Evolutionary conservation across 1,139 yeast species (phyloP), one percentile per base, ranked within the genome.

Genomic region (Insectozyma bohioensis): DNA sequence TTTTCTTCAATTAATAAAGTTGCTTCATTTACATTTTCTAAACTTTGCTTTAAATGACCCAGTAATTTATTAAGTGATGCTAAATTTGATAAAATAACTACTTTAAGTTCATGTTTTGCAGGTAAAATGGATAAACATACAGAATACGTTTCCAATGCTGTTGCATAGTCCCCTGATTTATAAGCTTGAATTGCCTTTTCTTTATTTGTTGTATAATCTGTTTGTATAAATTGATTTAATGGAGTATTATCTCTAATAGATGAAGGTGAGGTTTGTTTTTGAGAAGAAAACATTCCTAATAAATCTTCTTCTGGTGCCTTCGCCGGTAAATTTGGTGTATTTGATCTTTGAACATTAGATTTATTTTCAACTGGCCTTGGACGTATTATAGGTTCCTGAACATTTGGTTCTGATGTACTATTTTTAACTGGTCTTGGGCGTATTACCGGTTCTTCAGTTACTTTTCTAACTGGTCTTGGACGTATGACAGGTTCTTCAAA

Each of bases 151-250:
- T 65, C 69, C 12, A 77, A 65, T 0, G 98, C 92, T 6, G 66
- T 57, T 6, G 78, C 56, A 54, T 84, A 94, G 54, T 92, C 92
- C n/a, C 99, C 98, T 11, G 78, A 72, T 37, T 75, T 74, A 61
- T 80, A 92, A 1, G 80, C 72, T 19, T 68, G 70, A 3, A 78
- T 63, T 4, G 88, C 97, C 20, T 72, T 68, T 12, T 63, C 61
- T 40, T 85, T 77, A 14, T 75, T 66, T n/a, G 75, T 74, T 4
- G 67, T 67, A 49, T 76, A 78, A 54, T 75, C 72, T 6, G 77
- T 71, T 30, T 71, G 65, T 19, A 63, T 65, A 40, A 67, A 65
- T 28, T 68, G 64, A 41, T 70, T 63, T 31, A 71, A 51, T 4
- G 62, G 54, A 2, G 34, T 25, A 3, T 32, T 11, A 28, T 41